Percentiles rank a stretch among this genome's conserved stretches.
phyloP scores from a whole-genome alignment of 176 grass and related monocot genomes.

The Themeda triandra region DNA sequence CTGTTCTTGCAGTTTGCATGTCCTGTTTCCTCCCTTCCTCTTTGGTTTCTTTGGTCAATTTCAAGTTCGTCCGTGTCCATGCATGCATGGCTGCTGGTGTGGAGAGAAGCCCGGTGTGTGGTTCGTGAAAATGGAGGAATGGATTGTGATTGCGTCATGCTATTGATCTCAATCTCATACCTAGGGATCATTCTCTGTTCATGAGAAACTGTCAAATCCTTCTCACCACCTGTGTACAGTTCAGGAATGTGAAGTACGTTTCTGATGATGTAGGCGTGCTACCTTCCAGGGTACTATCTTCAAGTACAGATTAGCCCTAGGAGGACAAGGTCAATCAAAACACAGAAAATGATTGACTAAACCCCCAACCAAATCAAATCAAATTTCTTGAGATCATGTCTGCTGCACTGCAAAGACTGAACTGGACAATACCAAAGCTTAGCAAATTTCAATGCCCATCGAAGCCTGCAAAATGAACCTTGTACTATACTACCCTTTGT shows the following conservation, averaged over 20 bases:
- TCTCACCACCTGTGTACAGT: not conserved
- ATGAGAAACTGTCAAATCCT: not conserved
- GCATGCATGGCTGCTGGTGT: constrained; percentile 10
- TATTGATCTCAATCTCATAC: not conserved
- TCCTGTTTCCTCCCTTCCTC: not conserved
- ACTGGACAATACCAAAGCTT: not conserved
- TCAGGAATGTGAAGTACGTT: not conserved
- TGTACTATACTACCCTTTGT: too few relatives aligned
- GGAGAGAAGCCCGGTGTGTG: not conserved
- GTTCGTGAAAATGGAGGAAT: not conserved
- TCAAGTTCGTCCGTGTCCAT: constrained; percentile 15
- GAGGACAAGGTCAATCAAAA: not conserved
- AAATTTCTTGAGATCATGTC: not conserved
- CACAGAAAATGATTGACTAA: not conserved
- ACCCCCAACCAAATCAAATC: not conserved
- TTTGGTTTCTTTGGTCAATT: constrained; percentile 15
- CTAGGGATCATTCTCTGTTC: too few relatives aligned
- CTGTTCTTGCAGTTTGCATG: not conserved
- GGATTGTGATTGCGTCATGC: not conserved
- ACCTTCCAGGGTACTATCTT: not conserved
- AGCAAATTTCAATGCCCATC: not conserved
- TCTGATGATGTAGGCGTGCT: not conserved
- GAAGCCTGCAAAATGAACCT: not conserved
- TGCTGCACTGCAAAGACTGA: not conserved
- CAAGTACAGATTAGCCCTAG: not conserved